phyloP scores from a whole-genome alignment of 176 grass and related monocot species.

The Pontederia paniculata region DNA sequence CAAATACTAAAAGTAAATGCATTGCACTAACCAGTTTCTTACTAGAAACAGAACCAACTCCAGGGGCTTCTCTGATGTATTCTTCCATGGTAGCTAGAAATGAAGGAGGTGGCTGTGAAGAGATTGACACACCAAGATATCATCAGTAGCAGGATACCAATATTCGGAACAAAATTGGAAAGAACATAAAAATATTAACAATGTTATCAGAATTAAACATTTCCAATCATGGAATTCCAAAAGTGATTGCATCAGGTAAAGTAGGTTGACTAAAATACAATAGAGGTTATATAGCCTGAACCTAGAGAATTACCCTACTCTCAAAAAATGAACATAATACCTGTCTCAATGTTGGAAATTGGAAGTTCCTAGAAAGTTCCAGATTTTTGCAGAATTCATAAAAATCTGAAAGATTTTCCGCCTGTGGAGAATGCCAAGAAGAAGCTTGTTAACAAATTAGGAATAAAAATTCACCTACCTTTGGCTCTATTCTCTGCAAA shows the following conservation, averaged over 20 bases:
- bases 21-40: slow-evolving; percentile 60
- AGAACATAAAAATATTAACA: too few relatives aligned
- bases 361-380: slow-evolving; percentile 65
- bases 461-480: too few relatives aligned
- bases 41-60: slow-evolving; percentile 20
- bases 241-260: too few relatives aligned
- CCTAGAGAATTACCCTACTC: too few relatives aligned
- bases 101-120: slow-evolving; percentile 78
- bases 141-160: neutral
- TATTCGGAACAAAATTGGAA: too few relatives aligned
- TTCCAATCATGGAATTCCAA: too few relatives aligned
- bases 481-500: too few relatives aligned
- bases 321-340: slow-evolving; percentile 18
- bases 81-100: slow-evolving; percentile 95
- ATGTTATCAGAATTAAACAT: too few relatives aligned
- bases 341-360: slow-evolving; percentile 80
- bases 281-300: too few relatives aligned
- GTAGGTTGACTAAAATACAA: too few relatives aligned
- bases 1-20: neutral
- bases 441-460: too few relatives aligned
- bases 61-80: slow-evolving; percentile 93
- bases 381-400: slow-evolving; percentile 66
- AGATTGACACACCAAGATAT: neutral
- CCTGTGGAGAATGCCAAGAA: slow-evolving; percentile 32
- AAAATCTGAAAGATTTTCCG: slow-evolving; percentile 55